Base-by-base conservation (phyloP, 345 rosid genomes). In the Moricandia arvensis region DNA sequence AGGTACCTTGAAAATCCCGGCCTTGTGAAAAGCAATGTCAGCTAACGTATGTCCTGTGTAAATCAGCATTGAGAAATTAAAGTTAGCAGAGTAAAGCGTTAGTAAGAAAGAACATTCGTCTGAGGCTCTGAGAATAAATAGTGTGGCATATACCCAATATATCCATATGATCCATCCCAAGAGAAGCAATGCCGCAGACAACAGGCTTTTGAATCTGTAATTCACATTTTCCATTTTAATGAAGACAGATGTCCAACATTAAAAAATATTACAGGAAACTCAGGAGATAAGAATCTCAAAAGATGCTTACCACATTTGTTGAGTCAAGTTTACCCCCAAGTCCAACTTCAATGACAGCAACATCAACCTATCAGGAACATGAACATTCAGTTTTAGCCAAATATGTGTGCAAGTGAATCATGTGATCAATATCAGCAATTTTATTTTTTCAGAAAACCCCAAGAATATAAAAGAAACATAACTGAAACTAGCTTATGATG, bases 1-100 rank as follows among this genome's bases (percentile, higher is more conserved):
- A 79, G 62, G 69, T 83, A 93, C 98, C 98, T 93, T 93, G 75
- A 93, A 88, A 79, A 93, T 88, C 62, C 98, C 98, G 68, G 98
- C 98, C 82, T 93, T 93, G 51, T 93, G 93, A 2, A 71, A 81
- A 57, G 98, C 98, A 74, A 93, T 93, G 74, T 88, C 62, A 73
- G 84, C 83, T 64, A 93, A 71, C 27, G 97, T 93, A 70, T 87
- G 63, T 55, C 98, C 98, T 93, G 84, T 54, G 79, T 12, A 66
- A 70, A 80, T 63, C 34, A 17, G 61, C 49, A 71, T 62, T 53
- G 53, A 54, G 66, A 41, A 64, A 15, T 54, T 34, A 10, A 65
- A 74, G 71, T 63, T 61, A 70, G 38, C 51, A 53, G 29, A 55
- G 24, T 58, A 43, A 58, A 71, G 75, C 8, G 4, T 58, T 15